Conservation (phyloP, 2,329 filamentous ascomycete species). For the Ophiosphaerella narmari region DNA sequence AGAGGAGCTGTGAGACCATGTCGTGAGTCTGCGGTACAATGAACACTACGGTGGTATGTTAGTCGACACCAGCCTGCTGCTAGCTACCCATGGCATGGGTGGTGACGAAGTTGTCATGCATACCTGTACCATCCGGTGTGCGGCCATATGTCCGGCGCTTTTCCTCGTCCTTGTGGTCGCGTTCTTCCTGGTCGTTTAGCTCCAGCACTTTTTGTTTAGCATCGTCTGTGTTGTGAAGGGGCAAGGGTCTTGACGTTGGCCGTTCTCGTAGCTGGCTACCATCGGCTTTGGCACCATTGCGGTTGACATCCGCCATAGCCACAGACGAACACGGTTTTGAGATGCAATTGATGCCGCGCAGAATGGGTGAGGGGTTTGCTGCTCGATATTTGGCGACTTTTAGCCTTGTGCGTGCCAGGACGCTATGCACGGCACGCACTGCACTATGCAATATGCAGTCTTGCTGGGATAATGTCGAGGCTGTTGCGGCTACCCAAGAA, state of each 20-base stretch:
- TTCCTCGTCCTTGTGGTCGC: slow-evolving; percentile 54
- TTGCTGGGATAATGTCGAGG: slow-evolving; percentile 25
- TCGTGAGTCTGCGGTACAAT: slow-evolving; percentile 95
- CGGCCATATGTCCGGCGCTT: slow-evolving; percentile 84
- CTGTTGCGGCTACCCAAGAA: slow-evolving; percentile 10
- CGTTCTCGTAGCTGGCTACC: slow-evolving; percentile 38
- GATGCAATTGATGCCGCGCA: slow-evolving; percentile 18
- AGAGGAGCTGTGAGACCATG: slow-evolving; percentile 97
- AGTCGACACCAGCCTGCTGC: slow-evolving; percentile 12
- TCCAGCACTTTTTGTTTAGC: slow-evolving; percentile 55
- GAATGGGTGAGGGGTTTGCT: slow-evolving; percentile 17
- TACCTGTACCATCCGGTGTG: slow-evolving; percentile 88
- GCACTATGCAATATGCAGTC: slow-evolving; percentile 22
- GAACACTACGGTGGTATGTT: slow-evolving; percentile 68
- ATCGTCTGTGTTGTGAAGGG: slow-evolving; percentile 35
- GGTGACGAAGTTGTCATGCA: slow-evolving; percentile 38
- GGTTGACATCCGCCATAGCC: slow-evolving; percentile 32
- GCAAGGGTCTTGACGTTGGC: slow-evolving; percentile 34
- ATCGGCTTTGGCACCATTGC: slow-evolving; percentile 23
- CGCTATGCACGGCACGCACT: slow-evolving; percentile 29
- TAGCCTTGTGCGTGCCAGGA: slow-evolving; percentile 23
- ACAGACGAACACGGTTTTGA: slow-evolving; percentile 10
- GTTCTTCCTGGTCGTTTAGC: slow-evolving; percentile 56
- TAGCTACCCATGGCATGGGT: neutral
- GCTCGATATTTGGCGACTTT: slow-evolving; percentile 26